phyloP scores from a whole-genome alignment of 75 land plant species.

The Ceratopteris richardii region DNA sequence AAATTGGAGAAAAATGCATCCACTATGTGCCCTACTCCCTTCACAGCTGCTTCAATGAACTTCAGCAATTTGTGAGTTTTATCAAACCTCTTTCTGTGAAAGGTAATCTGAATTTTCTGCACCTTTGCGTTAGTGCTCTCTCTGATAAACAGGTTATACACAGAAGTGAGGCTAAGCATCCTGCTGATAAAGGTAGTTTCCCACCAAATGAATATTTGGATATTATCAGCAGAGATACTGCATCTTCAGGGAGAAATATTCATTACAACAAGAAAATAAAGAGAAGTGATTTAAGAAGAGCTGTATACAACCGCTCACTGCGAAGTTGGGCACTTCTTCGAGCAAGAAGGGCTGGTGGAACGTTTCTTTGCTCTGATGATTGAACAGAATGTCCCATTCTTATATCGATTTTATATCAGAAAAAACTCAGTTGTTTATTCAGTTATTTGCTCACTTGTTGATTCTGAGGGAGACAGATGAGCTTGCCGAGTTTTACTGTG shows the following conservation, averaged over 20 bases:
- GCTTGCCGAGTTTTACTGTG: too few relatives aligned
- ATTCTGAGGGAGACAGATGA: too few relatives aligned
- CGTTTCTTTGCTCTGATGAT: not conserved
- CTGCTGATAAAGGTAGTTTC: not conserved
- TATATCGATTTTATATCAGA: too few relatives aligned
- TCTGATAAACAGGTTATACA: constrained; percentile 32
- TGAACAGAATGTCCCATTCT: too few relatives aligned
- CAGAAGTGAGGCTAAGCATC: constrained; percentile 4
- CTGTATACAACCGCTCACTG: not conserved
- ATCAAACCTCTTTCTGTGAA: constrained; percentile 30
- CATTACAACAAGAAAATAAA: not conserved
- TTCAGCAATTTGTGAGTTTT: constrained; percentile 38
- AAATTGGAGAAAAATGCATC: constrained; percentile 19
- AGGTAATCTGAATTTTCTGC: constrained; percentile 44
- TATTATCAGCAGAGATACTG: not conserved
- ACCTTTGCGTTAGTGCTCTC: constrained; percentile 35
- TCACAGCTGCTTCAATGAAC: constrained; percentile 53
- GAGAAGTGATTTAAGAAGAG: not conserved
- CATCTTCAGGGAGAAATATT: not conserved
- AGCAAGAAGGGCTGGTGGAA: constrained; percentile 3
- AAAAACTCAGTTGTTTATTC: too few relatives aligned
- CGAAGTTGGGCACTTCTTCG: not conserved
- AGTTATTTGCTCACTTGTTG: too few relatives aligned
- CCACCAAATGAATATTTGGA: not conserved
- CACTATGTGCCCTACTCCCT: constrained; percentile 49